Conservation (phyloP, 441 rosid genomes). For the Dalechampia spathulata region DNA sequence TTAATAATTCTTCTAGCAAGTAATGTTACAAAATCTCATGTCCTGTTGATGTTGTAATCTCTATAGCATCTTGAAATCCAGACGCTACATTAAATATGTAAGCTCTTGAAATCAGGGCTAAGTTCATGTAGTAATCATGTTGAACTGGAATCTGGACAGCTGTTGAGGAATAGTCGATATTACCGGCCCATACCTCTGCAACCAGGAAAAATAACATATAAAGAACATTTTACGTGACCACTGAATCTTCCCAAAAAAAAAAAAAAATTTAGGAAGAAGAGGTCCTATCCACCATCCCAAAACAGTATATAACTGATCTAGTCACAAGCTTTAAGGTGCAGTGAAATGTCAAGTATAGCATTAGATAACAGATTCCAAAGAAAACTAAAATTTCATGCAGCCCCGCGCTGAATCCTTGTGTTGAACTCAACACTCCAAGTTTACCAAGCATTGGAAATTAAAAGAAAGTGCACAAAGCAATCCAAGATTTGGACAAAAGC, state of each 20-base stretch:
- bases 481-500: too few relatives aligned
- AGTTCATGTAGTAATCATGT: conserved; percentile 69
- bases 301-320: background rate
- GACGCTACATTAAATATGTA: background rate
- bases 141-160: conserved; percentile 98
- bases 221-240: background rate
- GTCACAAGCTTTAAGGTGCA: background rate
- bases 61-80: conserved; percentile 1
- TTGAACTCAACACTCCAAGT: too few relatives aligned
- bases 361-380: background rate
- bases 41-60: background rate
- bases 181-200: conserved; percentile 96
- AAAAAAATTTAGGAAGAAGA: too few relatives aligned
- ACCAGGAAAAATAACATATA: conserved; percentile 3
- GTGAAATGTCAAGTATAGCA: background rate
- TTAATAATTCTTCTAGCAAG: background rate
- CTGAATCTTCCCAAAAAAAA: background rate
- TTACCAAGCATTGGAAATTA: too few relatives aligned
- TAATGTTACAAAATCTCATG: conserved; percentile 7
- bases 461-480: too few relatives aligned
- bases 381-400: too few relatives aligned
- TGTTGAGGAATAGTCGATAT: conserved; percentile 99
- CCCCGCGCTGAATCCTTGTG: too few relatives aligned
- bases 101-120: conserved; percentile 1
- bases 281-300: background rate